A percentile compares a stretch with the other conserved stretches of the same genome.
phyloP scores from a whole-genome alignment of 306 rosid genomes.

The Alnus glutinosa region DNA sequence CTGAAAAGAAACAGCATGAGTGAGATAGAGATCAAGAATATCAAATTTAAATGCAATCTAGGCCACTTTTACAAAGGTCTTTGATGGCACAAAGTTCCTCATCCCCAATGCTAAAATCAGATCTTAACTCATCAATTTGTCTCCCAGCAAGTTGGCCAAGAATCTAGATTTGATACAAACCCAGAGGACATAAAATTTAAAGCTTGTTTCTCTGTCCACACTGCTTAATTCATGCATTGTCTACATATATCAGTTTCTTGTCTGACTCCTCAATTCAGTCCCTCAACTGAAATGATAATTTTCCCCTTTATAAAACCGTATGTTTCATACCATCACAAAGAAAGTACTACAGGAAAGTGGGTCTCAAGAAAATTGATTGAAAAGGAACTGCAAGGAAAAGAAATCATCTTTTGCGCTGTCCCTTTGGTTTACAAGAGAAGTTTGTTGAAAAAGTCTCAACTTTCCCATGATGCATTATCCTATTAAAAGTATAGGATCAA shows the following conservation, averaged over 20 bases:
- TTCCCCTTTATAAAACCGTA: not conserved
- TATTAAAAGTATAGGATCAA: not conserved
- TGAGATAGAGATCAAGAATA: not conserved
- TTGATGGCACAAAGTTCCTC: slow-evolving; percentile 2
- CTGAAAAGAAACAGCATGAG: not conserved
- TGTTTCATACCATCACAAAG: not conserved
- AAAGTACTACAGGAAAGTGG: not conserved
- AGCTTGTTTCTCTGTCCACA: not conserved
- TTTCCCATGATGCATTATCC: not conserved
- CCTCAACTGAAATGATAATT: not conserved
- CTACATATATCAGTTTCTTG: not conserved
- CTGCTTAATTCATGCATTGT: not conserved
- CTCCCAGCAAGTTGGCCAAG: not conserved
- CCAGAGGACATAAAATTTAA: not conserved
- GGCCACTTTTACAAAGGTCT: not conserved
- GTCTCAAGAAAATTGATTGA: not conserved
- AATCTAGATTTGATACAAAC: not conserved
- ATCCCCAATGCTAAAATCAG: not conserved
- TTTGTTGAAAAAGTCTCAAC: not conserved
- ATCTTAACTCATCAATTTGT: not conserved
- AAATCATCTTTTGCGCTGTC: not conserved
- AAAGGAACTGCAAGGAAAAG: not conserved
- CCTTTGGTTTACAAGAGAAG: not conserved
- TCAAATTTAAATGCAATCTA: not conserved
- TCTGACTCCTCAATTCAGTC: not conserved